Evolutionary conservation across 768 basidiomycete genomes (phyloP), one percentile per base, ranked within the genome.

Genomic region (Tricholoma terreum): DNA sequence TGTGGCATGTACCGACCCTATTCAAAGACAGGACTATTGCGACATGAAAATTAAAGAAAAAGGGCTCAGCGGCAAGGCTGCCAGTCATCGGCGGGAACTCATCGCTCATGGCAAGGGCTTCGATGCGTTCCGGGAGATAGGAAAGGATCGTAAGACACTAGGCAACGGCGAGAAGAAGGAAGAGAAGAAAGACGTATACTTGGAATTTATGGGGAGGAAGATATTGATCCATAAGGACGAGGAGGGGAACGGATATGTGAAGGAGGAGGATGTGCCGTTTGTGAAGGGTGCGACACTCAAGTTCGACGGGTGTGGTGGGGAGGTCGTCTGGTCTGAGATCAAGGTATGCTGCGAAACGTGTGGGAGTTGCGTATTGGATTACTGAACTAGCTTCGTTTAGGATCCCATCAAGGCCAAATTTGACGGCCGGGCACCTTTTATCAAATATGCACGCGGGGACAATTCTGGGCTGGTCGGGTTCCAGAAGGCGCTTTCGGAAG

Each of bases 31-130:
- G 61, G 90, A 78, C 7, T 97, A 97, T 70, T 93, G 93, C 64
- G 85, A 92, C 62, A 94, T 94, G 94, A 98, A 97, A 75, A 90
- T 94, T 72, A 88, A 92, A 70, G 92, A 96, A 74, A 94, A 97
- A 72, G 93, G 92, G 9, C 80, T 97, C 45, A 84, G 80, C 1
- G 89, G 89, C 24, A 90, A 84, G 63, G 81, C 84, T 14, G 87
- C 88, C 12, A 75, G 76, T 43, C 73, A 82, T 60, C 81, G 84
- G 60, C 82, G 80, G 58, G 84, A 87, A 42, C 68, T 69, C 46
- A 80, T 86, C 52, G 72, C 80, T 4, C 75, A 75, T 38, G 72
- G 72, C 17, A 74, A 73, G 10, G 86, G 86, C 10, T 94, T 94
- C 74, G 87, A 93, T 65, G 92, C 92, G 14, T 94, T 94, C 77